These are phyloP conservation scores for Colletotrichum tamarilloi DNA, from an alignment of 2,329 filamentous ascomycete species.

Conservation along the genomic window DNA sequence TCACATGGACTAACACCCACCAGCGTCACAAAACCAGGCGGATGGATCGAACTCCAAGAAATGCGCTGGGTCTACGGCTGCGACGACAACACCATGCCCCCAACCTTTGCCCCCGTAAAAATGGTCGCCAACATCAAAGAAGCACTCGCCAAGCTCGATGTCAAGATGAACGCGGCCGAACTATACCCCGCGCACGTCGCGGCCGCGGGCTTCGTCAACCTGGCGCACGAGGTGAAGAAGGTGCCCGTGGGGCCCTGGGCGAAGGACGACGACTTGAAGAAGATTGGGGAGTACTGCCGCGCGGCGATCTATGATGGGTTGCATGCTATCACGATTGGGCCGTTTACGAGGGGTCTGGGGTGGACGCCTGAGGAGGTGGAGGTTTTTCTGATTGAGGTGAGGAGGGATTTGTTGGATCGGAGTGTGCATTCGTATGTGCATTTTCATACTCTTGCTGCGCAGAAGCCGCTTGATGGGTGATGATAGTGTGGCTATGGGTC, in stretches of 20 bases:
- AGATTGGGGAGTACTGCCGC: conserved; percentile 58
- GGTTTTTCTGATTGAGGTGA: conserved; percentile 42
- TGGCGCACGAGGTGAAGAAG: conserved; percentile 63
- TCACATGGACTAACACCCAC: conserved; percentile 42
- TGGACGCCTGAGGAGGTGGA: conserved; percentile 59
- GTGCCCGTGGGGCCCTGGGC: conserved; percentile 67
- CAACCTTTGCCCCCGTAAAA: conserved; percentile 43
- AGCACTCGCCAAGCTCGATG: conserved; percentile 50
- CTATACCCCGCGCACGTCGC: conserved; percentile 49
- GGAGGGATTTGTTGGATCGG: conserved; percentile 9
- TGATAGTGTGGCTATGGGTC: too few species aligned
- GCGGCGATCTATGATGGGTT: conserved; percentile 52
- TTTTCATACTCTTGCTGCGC: conserved; percentile 7
- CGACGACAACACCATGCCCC: conserved; percentile 59
- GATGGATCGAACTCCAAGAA: conserved; percentile 67
- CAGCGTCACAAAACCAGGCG: conserved; percentile 64
- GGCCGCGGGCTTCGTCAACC: conserved; percentile 65
- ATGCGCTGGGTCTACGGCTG: conserved; percentile 49
- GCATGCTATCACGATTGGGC: conserved; percentile 54
- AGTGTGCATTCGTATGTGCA: conserved; percentile 20
- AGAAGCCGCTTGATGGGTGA: neutral
- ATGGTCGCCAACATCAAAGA: conserved; percentile 17
- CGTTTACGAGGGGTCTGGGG: conserved; percentile 53
- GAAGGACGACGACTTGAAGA: conserved; percentile 53
- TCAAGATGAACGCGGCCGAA: conserved; percentile 52